Percentiles rank a stretch among this genome's conserved stretches.
These are phyloP conservation scores for Berberis thunbergii DNA, from an alignment of 164 flowering plant genomes.

Conservation along the genomic window DNA sequence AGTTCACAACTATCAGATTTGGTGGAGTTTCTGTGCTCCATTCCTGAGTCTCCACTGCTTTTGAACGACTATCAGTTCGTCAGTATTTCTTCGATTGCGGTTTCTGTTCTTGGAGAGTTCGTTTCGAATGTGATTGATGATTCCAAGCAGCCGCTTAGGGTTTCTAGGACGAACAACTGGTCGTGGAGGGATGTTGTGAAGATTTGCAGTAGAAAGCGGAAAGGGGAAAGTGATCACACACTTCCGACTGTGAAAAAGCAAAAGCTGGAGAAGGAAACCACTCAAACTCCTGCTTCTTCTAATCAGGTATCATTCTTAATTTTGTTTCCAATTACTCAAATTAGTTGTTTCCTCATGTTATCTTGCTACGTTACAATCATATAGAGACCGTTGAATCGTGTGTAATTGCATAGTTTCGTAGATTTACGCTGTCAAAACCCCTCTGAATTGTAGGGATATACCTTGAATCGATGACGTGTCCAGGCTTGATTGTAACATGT, in stretches of 20 bases:
- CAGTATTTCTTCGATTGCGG: constrained; percentile 15
- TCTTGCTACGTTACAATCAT: too few species aligned
- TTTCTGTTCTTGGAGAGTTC: constrained; percentile 14
- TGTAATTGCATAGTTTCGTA: too few species aligned
- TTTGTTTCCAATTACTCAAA: neutral
- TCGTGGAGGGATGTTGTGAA: constrained; percentile 10
- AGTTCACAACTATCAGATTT: constrained; percentile 27
- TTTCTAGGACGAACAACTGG: constrained; percentile 6
- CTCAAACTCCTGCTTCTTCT: too few species aligned
- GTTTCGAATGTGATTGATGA: neutral
- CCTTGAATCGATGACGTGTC: too few species aligned
- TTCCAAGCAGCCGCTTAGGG: constrained; percentile 13
- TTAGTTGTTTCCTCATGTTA: too few species aligned
- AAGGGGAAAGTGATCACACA: constrained; percentile 9
- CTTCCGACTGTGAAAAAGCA: constrained; percentile 19
- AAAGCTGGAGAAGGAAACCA: constrained; percentile 17
- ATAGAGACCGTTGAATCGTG: too few species aligned
- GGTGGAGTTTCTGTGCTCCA: constrained; percentile 27
- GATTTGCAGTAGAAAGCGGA: constrained; percentile 34
- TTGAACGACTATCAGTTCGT: constrained; percentile 18
- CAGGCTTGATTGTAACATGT: too few species aligned
- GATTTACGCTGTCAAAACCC: too few species aligned
- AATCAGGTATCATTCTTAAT: neutral
- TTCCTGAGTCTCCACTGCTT: constrained; percentile 35
- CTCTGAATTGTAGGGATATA: too few species aligned